phyloP scores from a whole-genome alignment of 108 stramenopile species.

The Cylindrotheca closterium region DNA sequence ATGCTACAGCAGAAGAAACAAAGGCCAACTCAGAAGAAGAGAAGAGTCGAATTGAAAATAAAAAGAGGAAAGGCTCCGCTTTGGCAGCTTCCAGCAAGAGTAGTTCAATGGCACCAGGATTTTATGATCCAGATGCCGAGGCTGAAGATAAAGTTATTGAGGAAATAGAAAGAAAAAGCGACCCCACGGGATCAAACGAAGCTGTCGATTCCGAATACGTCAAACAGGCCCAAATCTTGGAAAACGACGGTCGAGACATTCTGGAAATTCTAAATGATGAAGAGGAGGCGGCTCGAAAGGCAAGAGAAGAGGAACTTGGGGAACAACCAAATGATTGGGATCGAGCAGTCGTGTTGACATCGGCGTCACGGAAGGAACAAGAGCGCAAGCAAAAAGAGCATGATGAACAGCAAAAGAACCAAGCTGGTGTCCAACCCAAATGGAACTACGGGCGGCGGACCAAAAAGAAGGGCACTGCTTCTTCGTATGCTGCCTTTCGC shows the following conservation, averaged over 20 bases:
- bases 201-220: slow-evolving; percentile 4
- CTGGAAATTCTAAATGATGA: slow-evolving; percentile 20
- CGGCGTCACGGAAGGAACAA: neutral
- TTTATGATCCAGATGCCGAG: slow-evolving; percentile 51
- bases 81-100: neutral
- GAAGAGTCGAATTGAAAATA: neutral
- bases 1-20: slow-evolving; percentile 16
- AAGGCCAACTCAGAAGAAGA: neutral
- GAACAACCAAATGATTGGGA: slow-evolving; percentile 26
- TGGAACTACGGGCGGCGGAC: neutral
- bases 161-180: no score
- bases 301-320: neutral
- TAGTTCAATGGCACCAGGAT: slow-evolving; percentile 66
- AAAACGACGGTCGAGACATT: slow-evolving; percentile 5
- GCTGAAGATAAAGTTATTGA: neutral
- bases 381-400: neutral
- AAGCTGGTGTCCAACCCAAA: neutral
- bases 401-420: neutral
- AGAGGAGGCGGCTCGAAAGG: no score
- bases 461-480: neutral
- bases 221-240: neutral
- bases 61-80: slow-evolving; percentile 10
- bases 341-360: neutral
- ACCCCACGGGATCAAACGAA: no score
- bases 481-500: no score